Percentiles rank a stretch among this genome's conserved stretches.
Evolutionary conservation across 768 basidiomycete species (phyloP).

Genomic region (Auricularia sp.): DNA sequence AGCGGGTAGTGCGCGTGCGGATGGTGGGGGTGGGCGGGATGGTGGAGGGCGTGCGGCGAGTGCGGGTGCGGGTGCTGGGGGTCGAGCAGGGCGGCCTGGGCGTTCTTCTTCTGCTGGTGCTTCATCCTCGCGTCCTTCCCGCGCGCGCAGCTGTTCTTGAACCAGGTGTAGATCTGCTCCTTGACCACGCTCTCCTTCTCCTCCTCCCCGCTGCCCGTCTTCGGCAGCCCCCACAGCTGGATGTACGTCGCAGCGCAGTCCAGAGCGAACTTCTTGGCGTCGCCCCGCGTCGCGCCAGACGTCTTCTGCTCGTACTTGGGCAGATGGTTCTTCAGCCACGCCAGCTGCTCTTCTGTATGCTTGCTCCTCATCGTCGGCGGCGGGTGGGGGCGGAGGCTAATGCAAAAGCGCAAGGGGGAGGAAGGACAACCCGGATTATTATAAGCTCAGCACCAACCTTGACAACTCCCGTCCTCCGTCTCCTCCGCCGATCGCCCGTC

Average conservation of each 20-base stretch:
- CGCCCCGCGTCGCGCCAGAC: slow-evolving; percentile 50
- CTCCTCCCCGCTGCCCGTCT: slow-evolving; percentile 45
- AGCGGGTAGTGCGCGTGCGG: not conserved
- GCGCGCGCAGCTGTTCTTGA: slow-evolving; percentile 59
- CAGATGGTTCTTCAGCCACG: slow-evolving; percentile 43
- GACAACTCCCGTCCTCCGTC: no score
- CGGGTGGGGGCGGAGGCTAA: not conserved
- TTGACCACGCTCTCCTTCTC: slow-evolving; percentile 44
- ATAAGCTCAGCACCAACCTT: no score
- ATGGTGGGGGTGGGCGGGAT: not conserved
- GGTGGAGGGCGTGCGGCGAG: not conserved
- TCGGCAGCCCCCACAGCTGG: slow-evolving; percentile 45
- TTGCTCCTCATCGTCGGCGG: slow-evolving; percentile 8
- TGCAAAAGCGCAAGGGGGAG: not conserved
- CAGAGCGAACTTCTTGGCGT: slow-evolving; percentile 60
- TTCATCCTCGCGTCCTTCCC: slow-evolving; percentile 30
- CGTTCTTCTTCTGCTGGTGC: slow-evolving; percentile 11
- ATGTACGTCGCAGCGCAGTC: slow-evolving; percentile 56
- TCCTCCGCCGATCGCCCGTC: no score
- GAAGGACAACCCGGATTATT: no score
- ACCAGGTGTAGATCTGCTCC: slow-evolving; percentile 71
- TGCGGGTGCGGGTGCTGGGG: not conserved
- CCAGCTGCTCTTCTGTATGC: slow-evolving; percentile 51
- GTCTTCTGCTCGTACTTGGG: slow-evolving; percentile 52
- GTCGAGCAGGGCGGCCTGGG: not conserved